phyloP scores from a whole-genome alignment of 345 rosid genomes.

The Bruguiera gymnorhiza region DNA sequence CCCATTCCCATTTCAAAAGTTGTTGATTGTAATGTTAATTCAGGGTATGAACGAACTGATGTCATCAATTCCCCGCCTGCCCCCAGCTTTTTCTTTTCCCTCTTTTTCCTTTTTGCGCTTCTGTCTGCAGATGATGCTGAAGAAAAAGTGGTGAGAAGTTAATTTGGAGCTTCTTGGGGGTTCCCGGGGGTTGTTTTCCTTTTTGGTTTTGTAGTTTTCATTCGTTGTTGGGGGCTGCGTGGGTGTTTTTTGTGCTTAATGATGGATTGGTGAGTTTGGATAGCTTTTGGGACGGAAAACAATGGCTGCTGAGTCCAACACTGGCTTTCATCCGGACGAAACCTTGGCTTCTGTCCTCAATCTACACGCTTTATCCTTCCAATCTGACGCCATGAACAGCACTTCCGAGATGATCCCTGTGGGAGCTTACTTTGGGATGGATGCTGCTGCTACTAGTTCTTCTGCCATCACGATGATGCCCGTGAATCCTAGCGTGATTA shows the following conservation, averaged over 20 bases:
- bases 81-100: too few species aligned
- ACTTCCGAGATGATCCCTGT: conserved; percentile 52
- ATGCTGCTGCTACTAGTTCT: not conserved
- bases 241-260: not conserved
- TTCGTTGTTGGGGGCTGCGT: too few species aligned
- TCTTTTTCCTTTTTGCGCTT: not conserved
- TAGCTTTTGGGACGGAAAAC: not conserved
- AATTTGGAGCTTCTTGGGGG: too few species aligned
- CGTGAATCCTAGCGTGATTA: conserved; percentile 37
- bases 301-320: conserved; percentile 67
- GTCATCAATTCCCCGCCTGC: too few species aligned
- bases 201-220: too few species aligned
- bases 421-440: conserved; percentile 45
- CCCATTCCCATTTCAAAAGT: too few species aligned
- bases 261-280: conserved; percentile 14
- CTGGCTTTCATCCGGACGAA: conserved; percentile 42
- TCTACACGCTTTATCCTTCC: conserved; percentile 55
- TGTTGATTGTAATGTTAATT: too few species aligned
- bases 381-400: conserved; percentile 36
- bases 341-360: conserved; percentile 36
- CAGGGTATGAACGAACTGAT: too few species aligned
- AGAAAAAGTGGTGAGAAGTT: too few species aligned
- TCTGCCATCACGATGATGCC: conserved; percentile 31
- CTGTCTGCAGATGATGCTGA: not conserved
- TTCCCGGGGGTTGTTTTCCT: too few species aligned